Base-by-base conservation (phyloP, 139 green algal genomes). In the Zygnema cylindricum region DNA sequence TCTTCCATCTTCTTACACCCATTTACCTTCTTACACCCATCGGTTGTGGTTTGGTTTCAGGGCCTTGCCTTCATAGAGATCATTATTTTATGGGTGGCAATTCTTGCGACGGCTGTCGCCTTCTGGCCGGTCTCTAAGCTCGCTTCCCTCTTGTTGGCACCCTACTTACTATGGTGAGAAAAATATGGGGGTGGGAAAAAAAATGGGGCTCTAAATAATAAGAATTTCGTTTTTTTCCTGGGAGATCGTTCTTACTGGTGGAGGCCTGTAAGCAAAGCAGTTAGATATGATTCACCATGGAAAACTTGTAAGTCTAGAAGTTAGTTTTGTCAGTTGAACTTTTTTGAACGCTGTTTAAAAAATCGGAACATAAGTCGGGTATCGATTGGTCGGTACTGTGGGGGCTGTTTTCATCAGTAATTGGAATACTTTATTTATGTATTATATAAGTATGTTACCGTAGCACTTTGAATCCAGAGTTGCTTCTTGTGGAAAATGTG, bases 121-220 rank as follows among this genome's bases (percentile, higher is more conserved):
- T 90, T 90, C 69, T 90, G 57, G 55, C 30, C 23, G 30, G 81
- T 91, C 32, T 33, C 84, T 41, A 39, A 36, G 35, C 1, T 39
- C 21, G 86, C 86, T 36, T 36, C 41, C 16, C 35, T 32, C 7
- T 81, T 90, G 0, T 32, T 90, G 43, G 33, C 30, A 25, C 86
- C 86, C 36, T 90, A 90, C 86, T 89, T 90, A 39, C 22, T 90
- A 33, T 90, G 86, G 86, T 90, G 82, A 41, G 71, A 38, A 16
- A n/a, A n/a, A n/a, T n/a, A n/a, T n/a, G n/a, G n/a, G n/a, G n/a
- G n/a, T n/a, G n/a, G n/a, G n/a, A n/a, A n/a, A n/a, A n/a, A n/a
- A n/a, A n/a, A n/a, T n/a, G n/a, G n/a, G n/a, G n/a, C n/a, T n/a
- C n/a, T n/a, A n/a, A n/a, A n/a, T n/a, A 25, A 73, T 30, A 73